Evolutionary conservation across 1,284 basidiomycete species (phyloP).

Genomic region (Apiotrichum laibachii): DNA sequence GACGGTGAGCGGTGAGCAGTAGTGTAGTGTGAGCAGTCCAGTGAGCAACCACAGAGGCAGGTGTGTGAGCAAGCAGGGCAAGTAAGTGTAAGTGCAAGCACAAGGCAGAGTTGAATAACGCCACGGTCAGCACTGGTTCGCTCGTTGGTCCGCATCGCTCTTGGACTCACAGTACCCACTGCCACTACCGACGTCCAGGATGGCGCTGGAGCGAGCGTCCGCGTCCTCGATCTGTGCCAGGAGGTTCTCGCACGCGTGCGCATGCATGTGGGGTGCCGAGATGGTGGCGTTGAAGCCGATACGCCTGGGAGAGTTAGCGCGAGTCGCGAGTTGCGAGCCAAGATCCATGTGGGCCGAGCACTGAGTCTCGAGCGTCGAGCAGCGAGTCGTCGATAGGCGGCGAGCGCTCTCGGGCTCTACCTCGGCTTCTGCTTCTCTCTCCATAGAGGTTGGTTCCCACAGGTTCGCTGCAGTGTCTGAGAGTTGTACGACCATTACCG

Average conservation of each 20-base stretch:
- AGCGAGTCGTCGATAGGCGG: too few species aligned
- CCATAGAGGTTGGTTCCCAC: too few species aligned
- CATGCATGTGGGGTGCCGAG: constrained; percentile 53
- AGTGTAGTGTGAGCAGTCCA: too few species aligned
- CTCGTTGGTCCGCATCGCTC: background rate
- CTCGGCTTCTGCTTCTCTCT: too few species aligned
- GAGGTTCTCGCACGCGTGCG: constrained; percentile 46
- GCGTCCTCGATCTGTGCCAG: constrained; percentile 30
- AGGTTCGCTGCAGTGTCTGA: background rate
- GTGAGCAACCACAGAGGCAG: too few species aligned
- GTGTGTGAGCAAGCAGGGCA: too few species aligned
- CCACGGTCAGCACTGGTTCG: background rate
- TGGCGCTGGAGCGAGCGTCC: constrained; percentile 19
- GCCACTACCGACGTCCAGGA: constrained; percentile 51
- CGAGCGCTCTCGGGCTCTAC: too few species aligned
- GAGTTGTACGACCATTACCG: background rate
- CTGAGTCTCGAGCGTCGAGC: too few species aligned
- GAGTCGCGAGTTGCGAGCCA: background rate
- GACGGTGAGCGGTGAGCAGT: too few species aligned
- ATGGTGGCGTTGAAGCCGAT: constrained; percentile 52
- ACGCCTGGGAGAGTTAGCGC: constrained; percentile 23
- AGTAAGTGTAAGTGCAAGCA: too few species aligned
- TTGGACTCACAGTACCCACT: constrained; percentile 65
- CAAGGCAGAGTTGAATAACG: background rate
- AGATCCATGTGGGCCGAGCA: background rate